Evolutionary conservation across 1,139 yeast genomes (phyloP), one percentile per base, ranked within the genome.

Genomic region (Nakaseomyces uthaithaninus): DNA sequence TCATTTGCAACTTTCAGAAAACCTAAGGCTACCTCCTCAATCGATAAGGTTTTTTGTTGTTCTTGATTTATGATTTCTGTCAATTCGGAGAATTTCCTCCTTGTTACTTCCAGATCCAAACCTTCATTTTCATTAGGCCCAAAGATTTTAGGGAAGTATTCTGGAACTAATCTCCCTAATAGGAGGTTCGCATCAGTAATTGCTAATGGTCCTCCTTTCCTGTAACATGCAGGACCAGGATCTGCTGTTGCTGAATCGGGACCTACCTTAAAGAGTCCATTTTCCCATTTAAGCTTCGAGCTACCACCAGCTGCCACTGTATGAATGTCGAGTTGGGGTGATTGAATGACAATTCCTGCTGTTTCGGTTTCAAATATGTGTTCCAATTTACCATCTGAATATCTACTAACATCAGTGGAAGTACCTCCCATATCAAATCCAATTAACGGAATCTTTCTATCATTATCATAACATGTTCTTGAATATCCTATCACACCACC

Each of bases 361-460:
- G 76, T 72, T 1, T 71, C 65, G 2, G 76, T 71, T 51, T 74
- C 80, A 50, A 74, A 74, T 14, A 72, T 72, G 52, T 72, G 77
- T 38, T 74, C 78, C 19, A 68, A 63, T 37, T 65, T 64, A 7
- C 73, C 74, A 37, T 63, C 65, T 33, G 59, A 56, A 45, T 54
- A 71, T 45, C 75, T 59, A 2, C 77, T 71, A 18, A 73, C 76
- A 60, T 75, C 80, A 1, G 80, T 74, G 3, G 77, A 72, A 1
- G 80, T 75, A 33, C 80, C 80, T 40, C 80, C 80, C 77, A 74
- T 73, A 57, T 75, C 80, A 45, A 74, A 73, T 1, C 79, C 79
- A 47, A 75, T 69, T 27, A 72, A 58, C 0, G 78, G 77, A 16
- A 64, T 64, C 3, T 60, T 55, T 38, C 65, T 60, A 10, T 62